Conservation (phyloP, 331 rosid species). For the Prunus yedoensis region DNA sequence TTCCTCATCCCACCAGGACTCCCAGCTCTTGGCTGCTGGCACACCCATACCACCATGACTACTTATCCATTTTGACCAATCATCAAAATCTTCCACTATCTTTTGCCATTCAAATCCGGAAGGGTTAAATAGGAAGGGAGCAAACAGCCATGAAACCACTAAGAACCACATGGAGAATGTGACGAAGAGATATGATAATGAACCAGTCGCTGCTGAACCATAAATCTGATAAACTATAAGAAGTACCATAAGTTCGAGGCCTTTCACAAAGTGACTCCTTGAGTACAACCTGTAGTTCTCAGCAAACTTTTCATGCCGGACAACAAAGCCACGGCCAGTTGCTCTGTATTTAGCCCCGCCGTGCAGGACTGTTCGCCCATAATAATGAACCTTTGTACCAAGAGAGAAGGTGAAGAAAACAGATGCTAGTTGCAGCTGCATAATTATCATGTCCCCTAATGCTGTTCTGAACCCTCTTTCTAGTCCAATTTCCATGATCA, state of each 20-base stretch:
- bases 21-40: conserved; percentile 93
- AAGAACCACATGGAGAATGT: conserved; percentile 91
- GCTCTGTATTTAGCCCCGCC: conserved; percentile 99
- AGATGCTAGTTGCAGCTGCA: conserved; percentile 90
- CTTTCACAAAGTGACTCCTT: conserved; percentile 90
- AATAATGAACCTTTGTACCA: conserved; percentile 86
- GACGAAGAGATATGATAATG: conserved; percentile 44
- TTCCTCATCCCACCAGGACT: conserved; percentile 99
- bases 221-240: conserved; percentile 67
- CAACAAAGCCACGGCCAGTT: conserved; percentile 99
- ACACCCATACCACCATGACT: conserved; percentile 94
- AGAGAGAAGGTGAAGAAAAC: conserved; percentile 97
- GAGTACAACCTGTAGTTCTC: conserved; percentile 94
- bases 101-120: conserved; percentile 99
- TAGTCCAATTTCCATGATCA: conserved; percentile 95
- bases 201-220: conserved; percentile 56
- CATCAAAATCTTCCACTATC: conserved; percentile 94
- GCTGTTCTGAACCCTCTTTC: conserved; percentile 97
- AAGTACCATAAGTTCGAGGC: conserved; percentile 70
- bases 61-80: conserved; percentile 91
- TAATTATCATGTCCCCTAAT: conserved; percentile 66
- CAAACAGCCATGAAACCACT: conserved; percentile 75
- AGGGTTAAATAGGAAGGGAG: conserved; percentile 93
- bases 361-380: conserved; percentile 88
- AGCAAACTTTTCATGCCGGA: conserved; percentile 85